Percentiles rank a stretch among this genome's conserved stretches.
phyloP scores from a whole-genome alignment of 148 eudicot genomes.

The Silene uniflora region DNA sequence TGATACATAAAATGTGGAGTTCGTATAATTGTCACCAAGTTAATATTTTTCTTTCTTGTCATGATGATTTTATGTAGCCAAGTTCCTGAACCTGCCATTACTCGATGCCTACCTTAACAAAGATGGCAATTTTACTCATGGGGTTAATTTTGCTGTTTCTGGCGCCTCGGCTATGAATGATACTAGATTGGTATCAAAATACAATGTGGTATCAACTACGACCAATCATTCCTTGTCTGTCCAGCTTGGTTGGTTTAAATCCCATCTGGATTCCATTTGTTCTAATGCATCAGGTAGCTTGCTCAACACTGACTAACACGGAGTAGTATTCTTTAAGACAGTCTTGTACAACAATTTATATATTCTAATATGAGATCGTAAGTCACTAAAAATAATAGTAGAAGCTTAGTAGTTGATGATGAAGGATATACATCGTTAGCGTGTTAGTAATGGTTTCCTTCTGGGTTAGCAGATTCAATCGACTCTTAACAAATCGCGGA shows the following conservation, averaged over 20 bases:
- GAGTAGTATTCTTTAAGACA: too few relatives aligned
- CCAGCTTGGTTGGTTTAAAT: constrained; percentile 23
- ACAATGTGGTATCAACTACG: background rate
- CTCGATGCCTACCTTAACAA: constrained; percentile 17
- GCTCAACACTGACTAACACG: background rate
- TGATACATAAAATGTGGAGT: background rate
- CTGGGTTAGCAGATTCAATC: too few relatives aligned
- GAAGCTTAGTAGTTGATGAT: too few relatives aligned
- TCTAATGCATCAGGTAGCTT: constrained; percentile 14
- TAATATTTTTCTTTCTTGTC: background rate
- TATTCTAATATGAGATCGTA: too few relatives aligned
- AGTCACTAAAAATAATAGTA: too few relatives aligned
- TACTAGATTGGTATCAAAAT: background rate
- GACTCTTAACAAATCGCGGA: too few relatives aligned
- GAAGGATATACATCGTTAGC: too few relatives aligned
- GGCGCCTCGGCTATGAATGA: constrained; percentile 17
- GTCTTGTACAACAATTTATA: background rate
- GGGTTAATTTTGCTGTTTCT: constrained; percentile 24
- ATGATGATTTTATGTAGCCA: constrained; percentile 8
- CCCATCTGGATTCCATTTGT: constrained; percentile 17
- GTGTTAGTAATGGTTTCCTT: too few relatives aligned
- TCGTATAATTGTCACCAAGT: background rate
- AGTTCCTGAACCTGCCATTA: constrained; percentile 11
- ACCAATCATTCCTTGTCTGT: constrained; percentile 20
- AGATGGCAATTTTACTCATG: constrained; percentile 28